phyloP scores from a whole-genome alignment of 2,329 filamentous ascomycete genomes.

The Arthroderma sp. region DNA sequence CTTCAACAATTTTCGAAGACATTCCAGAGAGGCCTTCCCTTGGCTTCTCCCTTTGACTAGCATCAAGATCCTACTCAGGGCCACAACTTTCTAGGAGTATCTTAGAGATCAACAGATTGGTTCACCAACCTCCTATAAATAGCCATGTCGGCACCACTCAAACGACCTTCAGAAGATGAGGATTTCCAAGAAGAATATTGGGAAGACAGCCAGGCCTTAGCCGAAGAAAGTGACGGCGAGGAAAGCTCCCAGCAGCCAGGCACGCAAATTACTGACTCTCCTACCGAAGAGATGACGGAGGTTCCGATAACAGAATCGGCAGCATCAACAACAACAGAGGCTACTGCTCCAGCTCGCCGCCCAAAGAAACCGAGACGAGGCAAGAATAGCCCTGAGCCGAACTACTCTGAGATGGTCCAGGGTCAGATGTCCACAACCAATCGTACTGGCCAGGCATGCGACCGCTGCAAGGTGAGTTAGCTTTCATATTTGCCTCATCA shows the following conservation, averaged over 20 bases:
- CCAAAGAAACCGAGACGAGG: slow-evolving; percentile 16
- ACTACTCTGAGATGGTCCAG: slow-evolving; percentile 17
- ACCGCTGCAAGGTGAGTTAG: slow-evolving; percentile 21
- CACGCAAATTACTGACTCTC: not conserved
- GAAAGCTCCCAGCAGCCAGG: not conserved
- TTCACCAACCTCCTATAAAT: not conserved
- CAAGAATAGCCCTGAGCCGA: slow-evolving; percentile 17
- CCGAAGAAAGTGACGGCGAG: not conserved
- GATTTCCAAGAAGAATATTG: not conserved
- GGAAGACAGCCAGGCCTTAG: not conserved
- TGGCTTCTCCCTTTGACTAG: not conserved
- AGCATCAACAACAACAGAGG: not conserved
- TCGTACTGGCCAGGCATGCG: slow-evolving; percentile 20
- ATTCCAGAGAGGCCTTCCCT: not conserved
- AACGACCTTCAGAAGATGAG: not conserved
- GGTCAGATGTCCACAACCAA: slow-evolving; percentile 14
- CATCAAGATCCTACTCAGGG: not conserved
- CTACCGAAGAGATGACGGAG: not conserved
- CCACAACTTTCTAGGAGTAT: not conserved
- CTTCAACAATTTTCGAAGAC: not conserved
- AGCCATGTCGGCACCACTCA: not conserved
- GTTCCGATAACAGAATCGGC: not conserved
- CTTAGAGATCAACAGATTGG: not conserved
- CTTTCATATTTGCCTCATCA: not conserved
- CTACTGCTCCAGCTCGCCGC: not conserved